Percentiles rank a stretch among this genome's conserved stretches.
These are phyloP conservation scores for Fusarium camptoceras DNA, from an alignment of 2,329 filamentous ascomycete species.

Conservation along the genomic window DNA sequence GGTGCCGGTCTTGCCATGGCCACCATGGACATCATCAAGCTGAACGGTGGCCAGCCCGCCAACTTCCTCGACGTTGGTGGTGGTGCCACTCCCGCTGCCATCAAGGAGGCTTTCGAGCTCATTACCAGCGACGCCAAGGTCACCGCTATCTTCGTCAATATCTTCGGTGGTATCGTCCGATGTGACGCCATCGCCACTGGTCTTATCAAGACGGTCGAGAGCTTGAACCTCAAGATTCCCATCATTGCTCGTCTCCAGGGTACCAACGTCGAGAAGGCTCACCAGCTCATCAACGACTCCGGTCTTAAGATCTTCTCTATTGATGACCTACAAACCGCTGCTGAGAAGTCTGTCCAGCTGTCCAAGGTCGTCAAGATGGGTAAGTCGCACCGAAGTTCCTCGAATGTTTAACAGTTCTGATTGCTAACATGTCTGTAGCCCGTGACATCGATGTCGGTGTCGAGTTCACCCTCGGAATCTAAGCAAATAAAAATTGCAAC, in stretches of 20 bases:
- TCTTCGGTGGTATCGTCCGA: constrained; percentile 98
- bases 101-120: constrained; percentile 97
- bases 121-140: constrained; percentile 99
- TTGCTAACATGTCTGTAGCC: constrained; percentile 61
- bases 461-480: constrained; percentile 95
- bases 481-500: constrained; percentile 52
- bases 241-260: constrained; percentile 98
- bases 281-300: constrained; percentile 93
- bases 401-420: not conserved
- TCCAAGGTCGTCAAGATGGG: constrained; percentile 99
- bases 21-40: constrained; percentile 99
- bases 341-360: constrained; percentile 98
- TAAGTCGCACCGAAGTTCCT: constrained; percentile 59
- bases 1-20: constrained; percentile 99
- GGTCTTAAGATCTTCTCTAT: constrained; percentile 99
- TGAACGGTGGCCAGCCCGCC: constrained; percentile 94
- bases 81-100: constrained; percentile 95
- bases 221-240: constrained; percentile 94
- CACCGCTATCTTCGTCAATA: constrained; percentile 99
- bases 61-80: constrained; percentile 99
- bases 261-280: constrained; percentile 96
- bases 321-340: constrained; percentile 95
- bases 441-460: constrained; percentile 98
- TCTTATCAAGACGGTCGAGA: constrained; percentile 92
- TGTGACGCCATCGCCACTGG: constrained; percentile 98